Evolutionary conservation across 1,139 yeast species (phyloP), one percentile per base, ranked within the genome.

Genomic region (Pichia sp.): DNA sequence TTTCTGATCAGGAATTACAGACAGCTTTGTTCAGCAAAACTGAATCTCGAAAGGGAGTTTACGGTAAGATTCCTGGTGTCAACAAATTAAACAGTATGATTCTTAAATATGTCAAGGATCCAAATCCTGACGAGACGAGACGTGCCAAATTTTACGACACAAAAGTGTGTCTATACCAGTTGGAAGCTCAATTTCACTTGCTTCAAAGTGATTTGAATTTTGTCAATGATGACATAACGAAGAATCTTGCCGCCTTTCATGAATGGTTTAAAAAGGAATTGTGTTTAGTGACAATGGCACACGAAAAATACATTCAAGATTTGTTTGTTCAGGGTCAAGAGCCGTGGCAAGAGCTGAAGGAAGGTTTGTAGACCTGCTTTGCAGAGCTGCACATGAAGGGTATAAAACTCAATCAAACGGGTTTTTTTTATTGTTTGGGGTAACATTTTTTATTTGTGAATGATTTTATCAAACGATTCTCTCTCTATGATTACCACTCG

Each of bases 81-180:
- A 75, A 71, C 51, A 75, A 72, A 50, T 59, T 77, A 27, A 72
- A 78, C 23, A 76, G 69, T 55, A 77, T 75, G 49, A 76, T 77
- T 3, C 64, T 68, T 37, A 79, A 75, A 51, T 75, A 76, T 45
- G 53, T 50, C 8, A 76, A 75, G 47, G 82, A 77, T 53, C 74
- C 72, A 43, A 73, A 77, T 50, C 81, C 82, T 0, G 77, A 75
- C 45, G 70, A 71, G 51, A 75, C 83, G 0, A 61, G 81, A 40
- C 69, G 69, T 49, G 77, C 72, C 47, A 69, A 69, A 48, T 64
- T 75, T 7, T 54, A 61, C 4, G 62, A 65, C 35, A 58, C 77
- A 36, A 70, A 69, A 41, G 56, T 64, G 27, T 69, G 71, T 52
- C 65, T 77, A 3, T 60, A 60, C 8, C 68, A 68, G 9, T 64